Evolutionary conservation across 441 rosid species (phyloP), one percentile per base, ranked within the genome.

Genomic region (Adansonia grandidieri): DNA sequence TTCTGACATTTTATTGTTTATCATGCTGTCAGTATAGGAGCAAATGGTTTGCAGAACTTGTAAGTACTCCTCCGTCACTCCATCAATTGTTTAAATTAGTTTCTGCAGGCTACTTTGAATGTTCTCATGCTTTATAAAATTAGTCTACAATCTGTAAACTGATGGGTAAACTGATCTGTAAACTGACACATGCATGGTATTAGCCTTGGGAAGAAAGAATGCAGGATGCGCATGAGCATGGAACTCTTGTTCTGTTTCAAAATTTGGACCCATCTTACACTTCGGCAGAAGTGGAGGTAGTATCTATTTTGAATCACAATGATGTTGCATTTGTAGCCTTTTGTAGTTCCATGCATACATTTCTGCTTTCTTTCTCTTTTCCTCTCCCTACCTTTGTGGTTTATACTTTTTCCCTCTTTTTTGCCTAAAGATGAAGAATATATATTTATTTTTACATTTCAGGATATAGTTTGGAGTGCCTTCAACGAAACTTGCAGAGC

Each of bases 121-220:
- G 47, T 14, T 47, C 17, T 73, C 9, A 60, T 22, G 40, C 44
- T 4, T 42, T 51, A 14, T 53, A 72, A 80, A 37, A 62, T 17
- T 28, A 54, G 42, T 37, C 14, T 68, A 24, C 75, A 28, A n/a
- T 50, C 57, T 82, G 51, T 62, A 50, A 75, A 77, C 71, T 65
- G 20, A 2, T 32, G 1, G 40, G 42, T 37, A 37, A 37, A 37
- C 42, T 37, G 42, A n/a, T 50, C 42, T 37, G 42, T 37, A 37
- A 37, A 76, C 73, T 62, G 19, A 63, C 51, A 68, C 67, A 53
- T 73, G 37, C 78, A 58, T 80, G 11, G 40, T 84, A 80, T 24
- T 82, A 95, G 99, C 85, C 93, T 76, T 95, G 95, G 97, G 91
- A 89, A 82, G 92, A 88, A 72, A 85, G 85, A 50, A 81, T 95